Conservation (phyloP, 2,329 filamentous ascomycete genomes). For the Ceratocystis alfenasii region DNA sequence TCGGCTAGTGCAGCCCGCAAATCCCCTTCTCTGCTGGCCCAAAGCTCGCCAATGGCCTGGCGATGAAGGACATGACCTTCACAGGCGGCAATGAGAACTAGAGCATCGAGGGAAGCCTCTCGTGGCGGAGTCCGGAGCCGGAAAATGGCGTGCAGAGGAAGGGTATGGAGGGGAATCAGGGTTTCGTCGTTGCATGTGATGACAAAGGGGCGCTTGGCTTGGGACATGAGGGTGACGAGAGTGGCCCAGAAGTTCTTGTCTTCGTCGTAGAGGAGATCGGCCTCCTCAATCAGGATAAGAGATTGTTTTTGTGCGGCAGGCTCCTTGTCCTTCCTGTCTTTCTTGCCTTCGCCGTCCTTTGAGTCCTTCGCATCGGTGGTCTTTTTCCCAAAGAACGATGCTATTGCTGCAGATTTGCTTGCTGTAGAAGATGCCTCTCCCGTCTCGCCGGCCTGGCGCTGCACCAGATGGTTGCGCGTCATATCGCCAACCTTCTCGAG, state of each 20-base stretch:
- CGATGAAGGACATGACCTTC: slow-evolving; percentile 74
- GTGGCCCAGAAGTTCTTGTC: slow-evolving; percentile 92
- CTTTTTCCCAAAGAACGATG: slow-evolving; percentile 25
- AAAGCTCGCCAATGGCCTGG: slow-evolving; percentile 56
- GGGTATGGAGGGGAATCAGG: slow-evolving; percentile 59
- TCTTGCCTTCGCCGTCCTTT: not conserved
- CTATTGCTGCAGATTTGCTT: slow-evolving; percentile 22
- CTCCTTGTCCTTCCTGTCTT: slow-evolving; percentile 27
- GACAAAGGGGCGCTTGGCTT: slow-evolving; percentile 83
- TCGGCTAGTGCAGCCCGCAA: slow-evolving; percentile 72
- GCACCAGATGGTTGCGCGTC: slow-evolving; percentile 86
- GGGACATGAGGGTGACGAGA: slow-evolving; percentile 60
- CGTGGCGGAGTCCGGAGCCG: slow-evolving; percentile 56
- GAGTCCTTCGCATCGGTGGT: slow-evolving; percentile 31
- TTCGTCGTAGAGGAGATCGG: slow-evolving; percentile 86
- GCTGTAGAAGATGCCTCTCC: not conserved
- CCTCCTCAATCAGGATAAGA: slow-evolving; percentile 85
- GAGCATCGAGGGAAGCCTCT: slow-evolving; percentile 62
- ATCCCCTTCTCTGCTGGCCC: slow-evolving; percentile 56
- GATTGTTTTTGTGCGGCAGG: slow-evolving; percentile 68
- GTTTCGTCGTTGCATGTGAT: slow-evolving; percentile 90
- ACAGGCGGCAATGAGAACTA: slow-evolving; percentile 70
- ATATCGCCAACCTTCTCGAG: slow-evolving; percentile 90
- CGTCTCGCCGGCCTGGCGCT: slow-evolving; percentile 29
- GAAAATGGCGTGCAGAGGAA: slow-evolving; percentile 78